These are phyloP conservation scores for Ogataea nitratoaversa DNA, from an alignment of 805 yeast genomes.

Conservation along the genomic window DNA sequence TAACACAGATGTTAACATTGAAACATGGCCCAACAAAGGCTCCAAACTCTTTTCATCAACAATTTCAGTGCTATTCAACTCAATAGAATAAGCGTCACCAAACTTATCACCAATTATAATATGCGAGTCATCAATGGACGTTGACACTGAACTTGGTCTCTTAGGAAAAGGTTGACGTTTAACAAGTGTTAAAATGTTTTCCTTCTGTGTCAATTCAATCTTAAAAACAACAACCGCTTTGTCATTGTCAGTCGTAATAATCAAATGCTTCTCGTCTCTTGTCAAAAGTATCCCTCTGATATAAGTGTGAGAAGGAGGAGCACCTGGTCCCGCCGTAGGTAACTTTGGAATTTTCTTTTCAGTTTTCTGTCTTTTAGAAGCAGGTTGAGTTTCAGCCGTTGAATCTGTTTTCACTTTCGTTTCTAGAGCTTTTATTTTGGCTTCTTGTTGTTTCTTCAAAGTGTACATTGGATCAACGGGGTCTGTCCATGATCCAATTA, in stretches of 20 bases:
- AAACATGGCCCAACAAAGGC: conserved; percentile 92
- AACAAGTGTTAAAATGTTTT: conserved; percentile 43
- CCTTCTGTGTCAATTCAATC: conserved; percentile 24
- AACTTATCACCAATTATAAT: conserved; percentile 87
- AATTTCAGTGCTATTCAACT: conserved; percentile 35
- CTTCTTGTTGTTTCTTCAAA: conserved; percentile 45
- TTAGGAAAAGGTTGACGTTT: conserved; percentile 82
- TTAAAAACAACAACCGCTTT: conserved; percentile 70
- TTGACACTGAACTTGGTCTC: conserved; percentile 81
- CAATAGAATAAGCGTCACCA: conserved; percentile 82
- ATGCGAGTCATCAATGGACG: conserved; percentile 44
- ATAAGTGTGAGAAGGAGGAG: conserved; percentile 62
- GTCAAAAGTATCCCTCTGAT: conserved; percentile 60
- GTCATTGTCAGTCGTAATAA: conserved; percentile 77
- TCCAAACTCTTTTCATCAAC: conserved; percentile 40
- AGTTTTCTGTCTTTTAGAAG: conserved; percentile 29
- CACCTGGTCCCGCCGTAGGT: conserved; percentile 65
- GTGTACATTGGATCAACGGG: conserved; percentile 43
- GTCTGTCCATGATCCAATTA: conserved; percentile 64
- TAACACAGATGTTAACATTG: conserved; percentile 82
- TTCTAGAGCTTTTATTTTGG: conserved; percentile 32
- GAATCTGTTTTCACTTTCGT: no score
- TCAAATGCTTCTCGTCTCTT: conserved; percentile 48
- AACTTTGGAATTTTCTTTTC: conserved; percentile 43
- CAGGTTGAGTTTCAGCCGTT: no score